A percentile compares a stretch with the other conserved stretches of the same genome.
phyloP scores from a whole-genome alignment of 805 yeast genomes.

The Metschnikowia continentalis region DNA sequence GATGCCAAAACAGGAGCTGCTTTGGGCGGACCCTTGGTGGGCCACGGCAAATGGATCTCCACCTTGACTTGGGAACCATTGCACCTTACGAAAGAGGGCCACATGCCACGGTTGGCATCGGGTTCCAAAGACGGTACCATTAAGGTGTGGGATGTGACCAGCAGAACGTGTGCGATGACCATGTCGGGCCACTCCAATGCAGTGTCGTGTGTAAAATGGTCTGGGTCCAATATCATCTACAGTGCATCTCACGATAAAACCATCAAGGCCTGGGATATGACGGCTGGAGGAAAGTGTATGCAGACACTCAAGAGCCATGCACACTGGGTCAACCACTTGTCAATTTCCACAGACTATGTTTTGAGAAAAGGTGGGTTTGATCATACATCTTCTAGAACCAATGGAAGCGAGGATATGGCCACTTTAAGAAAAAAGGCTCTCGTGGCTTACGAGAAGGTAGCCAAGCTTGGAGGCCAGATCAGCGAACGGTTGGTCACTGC shows the following conservation, averaged over 20 bases:
- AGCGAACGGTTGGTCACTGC: constrained; percentile 89
- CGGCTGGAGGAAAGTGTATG: constrained; percentile 65
- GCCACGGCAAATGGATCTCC: constrained; percentile 88
- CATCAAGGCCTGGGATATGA: constrained; percentile 85
- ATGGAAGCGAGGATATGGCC: constrained; percentile 18
- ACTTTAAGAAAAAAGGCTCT: constrained; percentile 49
- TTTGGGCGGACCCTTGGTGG: constrained; percentile 67
- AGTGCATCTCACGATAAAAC: constrained; percentile 94
- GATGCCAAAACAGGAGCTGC: constrained; percentile 70
- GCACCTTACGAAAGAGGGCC: constrained; percentile 68
- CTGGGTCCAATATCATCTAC: constrained; percentile 80
- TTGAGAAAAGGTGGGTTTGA: constrained; percentile 87
- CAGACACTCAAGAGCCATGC: constrained; percentile 86
- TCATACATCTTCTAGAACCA: constrained; percentile 48
- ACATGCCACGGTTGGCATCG: constrained; percentile 68
- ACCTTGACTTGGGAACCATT: constrained; percentile 92
- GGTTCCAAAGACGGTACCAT: constrained; percentile 91
- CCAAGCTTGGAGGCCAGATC: constrained; percentile 50
- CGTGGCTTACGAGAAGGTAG: constrained; percentile 58
- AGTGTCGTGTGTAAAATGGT: constrained; percentile 96
- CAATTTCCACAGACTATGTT: constrained; percentile 86
- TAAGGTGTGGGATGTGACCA: constrained; percentile 81
- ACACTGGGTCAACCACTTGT: constrained; percentile 96
- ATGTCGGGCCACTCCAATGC: constrained; percentile 85
- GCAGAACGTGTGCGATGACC: constrained; percentile 62